These are phyloP conservation scores for Malus hybrid DNA, from an alignment of 331 rosid genomes.

Conservation along the genomic window DNA sequence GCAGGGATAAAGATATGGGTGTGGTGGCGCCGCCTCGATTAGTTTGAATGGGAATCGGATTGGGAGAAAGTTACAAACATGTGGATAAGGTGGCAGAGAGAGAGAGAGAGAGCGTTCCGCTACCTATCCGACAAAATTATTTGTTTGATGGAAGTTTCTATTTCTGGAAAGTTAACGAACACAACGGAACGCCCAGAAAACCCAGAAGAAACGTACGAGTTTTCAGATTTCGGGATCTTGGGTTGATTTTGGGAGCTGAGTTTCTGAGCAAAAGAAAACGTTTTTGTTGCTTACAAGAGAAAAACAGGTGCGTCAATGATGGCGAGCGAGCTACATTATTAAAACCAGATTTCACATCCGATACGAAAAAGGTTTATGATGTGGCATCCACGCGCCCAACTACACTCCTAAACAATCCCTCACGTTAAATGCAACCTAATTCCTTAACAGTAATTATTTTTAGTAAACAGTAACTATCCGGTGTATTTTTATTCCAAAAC, in stretches of 20 bases:
- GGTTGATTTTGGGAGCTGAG: neutral
- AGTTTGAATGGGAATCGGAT: neutral
- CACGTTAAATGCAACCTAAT: too few relatives aligned
- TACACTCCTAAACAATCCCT: too few relatives aligned
- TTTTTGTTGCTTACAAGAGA: too few relatives aligned
- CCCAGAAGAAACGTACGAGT: neutral
- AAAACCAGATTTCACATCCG: too few relatives aligned
- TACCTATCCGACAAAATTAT: neutral
- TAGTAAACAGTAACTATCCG: too few relatives aligned
- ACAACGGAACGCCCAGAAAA: neutral
- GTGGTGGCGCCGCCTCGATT: conserved; percentile 19
- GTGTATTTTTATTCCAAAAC: too few relatives aligned
- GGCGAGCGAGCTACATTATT: too few relatives aligned
- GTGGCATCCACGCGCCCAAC: too few relatives aligned
- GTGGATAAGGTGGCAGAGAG: neutral
- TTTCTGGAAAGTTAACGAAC: neutral
- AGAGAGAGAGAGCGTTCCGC: neutral
- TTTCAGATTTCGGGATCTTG: neutral
- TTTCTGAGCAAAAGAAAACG: too few relatives aligned
- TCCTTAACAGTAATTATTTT: too few relatives aligned
- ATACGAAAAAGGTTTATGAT: too few relatives aligned
- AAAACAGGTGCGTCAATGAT: too few relatives aligned
- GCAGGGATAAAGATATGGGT: conserved; percentile 21
- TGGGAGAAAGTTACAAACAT: neutral
- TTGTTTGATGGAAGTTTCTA: neutral